phyloP scores from a whole-genome alignment of 192 early-diverging fungal genomes.

The Backusella sp. region DNA sequence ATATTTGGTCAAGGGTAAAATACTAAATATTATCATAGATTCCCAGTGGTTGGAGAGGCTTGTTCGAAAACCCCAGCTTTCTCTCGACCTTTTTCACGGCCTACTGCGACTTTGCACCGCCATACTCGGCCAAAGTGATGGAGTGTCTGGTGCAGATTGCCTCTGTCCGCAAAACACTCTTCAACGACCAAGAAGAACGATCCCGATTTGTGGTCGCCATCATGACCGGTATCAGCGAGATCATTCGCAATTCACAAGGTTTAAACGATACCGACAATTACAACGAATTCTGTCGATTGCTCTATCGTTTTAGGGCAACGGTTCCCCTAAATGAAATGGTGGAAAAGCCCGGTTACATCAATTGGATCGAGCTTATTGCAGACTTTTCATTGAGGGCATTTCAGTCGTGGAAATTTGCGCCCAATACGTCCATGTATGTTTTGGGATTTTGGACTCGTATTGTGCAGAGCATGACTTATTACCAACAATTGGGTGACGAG shows the following conservation, averaged over 20 bases:
- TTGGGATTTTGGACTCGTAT: constrained; percentile 90
- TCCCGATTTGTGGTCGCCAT: constrained; percentile 65
- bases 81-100: constrained; percentile 69
- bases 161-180: constrained; percentile 82
- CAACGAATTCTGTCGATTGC: constrained; percentile 83
- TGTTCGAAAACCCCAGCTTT: constrained; percentile 71
- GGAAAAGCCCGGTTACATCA: constrained; percentile 63
- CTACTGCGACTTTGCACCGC: constrained; percentile 58
- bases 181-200: constrained; percentile 73
- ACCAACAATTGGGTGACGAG: constrained; percentile 23
- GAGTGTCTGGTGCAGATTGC: constrained; percentile 80
- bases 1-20: background rate
- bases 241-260: constrained; percentile 58
- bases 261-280: constrained; percentile 77
- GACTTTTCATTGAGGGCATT: constrained; percentile 67
- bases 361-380: constrained; percentile 64
- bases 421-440: constrained; percentile 74
- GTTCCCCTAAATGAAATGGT: constrained; percentile 81
- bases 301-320: constrained; percentile 78
- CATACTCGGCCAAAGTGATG: constrained; percentile 61
- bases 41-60: constrained; percentile 75
- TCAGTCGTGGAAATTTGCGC: constrained; percentile 64
- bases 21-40: constrained; percentile 46
- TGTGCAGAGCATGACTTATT: constrained; percentile 51
- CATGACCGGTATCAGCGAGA: constrained; percentile 67